Percentiles rank a stretch among this genome's conserved stretches.
phyloP scores from a whole-genome alignment of 176 grass and related monocot species.

The Luzula sylvatica region DNA sequence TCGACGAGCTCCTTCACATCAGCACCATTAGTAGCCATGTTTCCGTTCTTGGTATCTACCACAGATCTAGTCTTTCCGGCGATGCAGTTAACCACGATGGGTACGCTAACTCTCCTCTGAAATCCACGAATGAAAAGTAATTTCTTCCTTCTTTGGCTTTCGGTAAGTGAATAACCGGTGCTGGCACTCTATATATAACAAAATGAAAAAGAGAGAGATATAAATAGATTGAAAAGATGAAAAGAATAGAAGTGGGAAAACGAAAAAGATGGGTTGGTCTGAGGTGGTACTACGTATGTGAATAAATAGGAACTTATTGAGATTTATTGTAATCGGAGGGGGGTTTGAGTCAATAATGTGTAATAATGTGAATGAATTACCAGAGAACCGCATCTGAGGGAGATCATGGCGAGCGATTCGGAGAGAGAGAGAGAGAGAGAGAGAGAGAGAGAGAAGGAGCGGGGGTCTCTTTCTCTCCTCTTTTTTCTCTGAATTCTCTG shows the following conservation, averaged over 20 bases:
- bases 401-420: background rate
- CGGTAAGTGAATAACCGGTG: slow-evolving; percentile 16
- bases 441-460: background rate
- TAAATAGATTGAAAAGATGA: too few relatives aligned
- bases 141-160: slow-evolving; percentile 20
- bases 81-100: slow-evolving; percentile 17
- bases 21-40: slow-evolving; percentile 6
- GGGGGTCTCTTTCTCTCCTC: slow-evolving; percentile 18
- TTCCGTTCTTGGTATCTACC: slow-evolving; percentile 23
- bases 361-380: slow-evolving; percentile 8
- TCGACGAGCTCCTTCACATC: slow-evolving; percentile 21
- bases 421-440: slow-evolving; percentile 4
- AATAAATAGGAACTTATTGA: slow-evolving; percentile 3
- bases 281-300: background rate
- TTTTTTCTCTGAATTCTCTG: background rate
- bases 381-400: slow-evolving; percentile 1
- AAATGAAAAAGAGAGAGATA: background rate
- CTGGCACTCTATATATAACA: slow-evolving; percentile 14
- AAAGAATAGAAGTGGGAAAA: too few relatives aligned
- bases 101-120: slow-evolving; percentile 27
- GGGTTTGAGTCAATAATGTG: background rate
- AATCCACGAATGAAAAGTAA: slow-evolving; percentile 21
- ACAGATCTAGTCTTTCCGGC: slow-evolving; percentile 29
- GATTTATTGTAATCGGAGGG: slow-evolving; percentile 5
- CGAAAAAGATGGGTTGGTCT: too few relatives aligned